A percentile compares a stretch with the other conserved stretches of the same genome.
These are phyloP conservation scores for Bothriochloa decipiens DNA, from an alignment of 176 grass and related monocot genomes.

Conservation along the genomic window DNA sequence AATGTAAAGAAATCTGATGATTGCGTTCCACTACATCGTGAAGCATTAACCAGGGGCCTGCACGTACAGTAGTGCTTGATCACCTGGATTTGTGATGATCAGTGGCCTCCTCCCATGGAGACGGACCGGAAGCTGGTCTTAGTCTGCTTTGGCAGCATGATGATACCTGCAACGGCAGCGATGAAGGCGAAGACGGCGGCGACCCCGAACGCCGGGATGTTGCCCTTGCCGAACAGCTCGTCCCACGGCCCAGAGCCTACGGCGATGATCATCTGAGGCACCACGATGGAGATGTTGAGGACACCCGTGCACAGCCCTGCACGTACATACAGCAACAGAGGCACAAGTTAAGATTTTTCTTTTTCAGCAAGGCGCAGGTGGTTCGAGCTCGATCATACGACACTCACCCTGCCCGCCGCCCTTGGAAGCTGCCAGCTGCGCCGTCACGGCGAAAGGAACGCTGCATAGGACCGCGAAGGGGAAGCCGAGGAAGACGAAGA, in stretches of 20 bases:
- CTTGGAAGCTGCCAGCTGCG: conserved; percentile 54
- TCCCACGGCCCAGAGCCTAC: conserved; percentile 80
- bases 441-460: conserved; percentile 81
- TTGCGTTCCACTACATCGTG: neutral
- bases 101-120: conserved; percentile 66
- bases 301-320: conserved; percentile 76
- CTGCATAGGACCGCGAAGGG: conserved; percentile 79
- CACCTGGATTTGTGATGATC: neutral
- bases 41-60: too few relatives aligned
- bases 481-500: conserved; percentile 77
- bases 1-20: neutral
- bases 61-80: too few relatives aligned
- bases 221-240: conserved; percentile 70
- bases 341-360: too few relatives aligned
- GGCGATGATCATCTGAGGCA: conserved; percentile 77
- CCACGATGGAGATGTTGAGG: conserved; percentile 80
- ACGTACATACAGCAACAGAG: neutral
- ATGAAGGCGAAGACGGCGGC: conserved; percentile 59
- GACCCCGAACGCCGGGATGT: conserved; percentile 79
- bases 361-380: too few relatives aligned
- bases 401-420: conserved; percentile 61
- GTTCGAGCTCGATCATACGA: too few relatives aligned
- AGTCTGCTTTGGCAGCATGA: conserved; percentile 67
- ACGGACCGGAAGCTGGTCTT: conserved; percentile 54
- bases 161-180: conserved; percentile 44